A percentile compares a stretch with the other conserved stretches of the same genome.
Evolutionary conservation across 1,284 basidiomycete species (phyloP).

Genomic region (Chalciporus sp.): DNA sequence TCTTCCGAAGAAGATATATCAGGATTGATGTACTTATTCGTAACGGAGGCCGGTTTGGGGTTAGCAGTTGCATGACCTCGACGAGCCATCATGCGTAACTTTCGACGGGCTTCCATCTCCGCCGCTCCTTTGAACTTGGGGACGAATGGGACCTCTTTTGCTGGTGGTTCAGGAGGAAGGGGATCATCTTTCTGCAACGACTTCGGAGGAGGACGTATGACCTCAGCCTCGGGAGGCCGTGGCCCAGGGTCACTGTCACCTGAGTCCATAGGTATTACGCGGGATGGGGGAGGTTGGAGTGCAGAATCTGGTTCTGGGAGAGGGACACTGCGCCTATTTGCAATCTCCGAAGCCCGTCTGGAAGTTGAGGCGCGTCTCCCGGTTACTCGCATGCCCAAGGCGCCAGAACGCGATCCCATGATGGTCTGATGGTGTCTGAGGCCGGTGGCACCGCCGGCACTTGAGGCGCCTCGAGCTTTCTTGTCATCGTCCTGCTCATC

Average conservation of each 20-base stretch:
- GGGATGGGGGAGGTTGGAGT: constrained; percentile 10
- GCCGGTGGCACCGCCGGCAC: constrained; percentile 58
- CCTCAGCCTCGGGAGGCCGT: constrained; percentile 12
- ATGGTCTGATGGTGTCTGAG: constrained; percentile 88
- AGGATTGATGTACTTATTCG: constrained; percentile 39
- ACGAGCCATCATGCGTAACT: constrained; percentile 60
- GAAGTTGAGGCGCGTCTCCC: constrained; percentile 55
- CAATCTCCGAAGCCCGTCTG: constrained; percentile 47
- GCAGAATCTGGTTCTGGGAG: constrained; percentile 16
- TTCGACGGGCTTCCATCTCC: constrained; percentile 75
- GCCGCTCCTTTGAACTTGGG: constrained; percentile 76
- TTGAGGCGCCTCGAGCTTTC: constrained; percentile 32
- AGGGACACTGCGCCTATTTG: constrained; percentile 10
- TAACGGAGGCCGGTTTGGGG: constrained; percentile 34
- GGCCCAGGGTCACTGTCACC: constrained; percentile 13
- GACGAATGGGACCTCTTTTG: constrained; percentile 60
- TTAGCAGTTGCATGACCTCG: constrained; percentile 40
- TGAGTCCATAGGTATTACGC: constrained; percentile 8
- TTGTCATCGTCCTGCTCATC: constrained; percentile 54
- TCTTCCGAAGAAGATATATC: constrained; percentile 59
- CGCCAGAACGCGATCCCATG: constrained; percentile 66
- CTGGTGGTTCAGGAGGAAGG: constrained; percentile 36
- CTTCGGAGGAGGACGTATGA: constrained; percentile 34
- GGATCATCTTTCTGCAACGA: constrained; percentile 38
- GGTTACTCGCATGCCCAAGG: constrained; percentile 68